Base-by-base conservation (phyloP, 2,329 filamentous ascomycete species). In the Pseudocercospora musae region DNA sequence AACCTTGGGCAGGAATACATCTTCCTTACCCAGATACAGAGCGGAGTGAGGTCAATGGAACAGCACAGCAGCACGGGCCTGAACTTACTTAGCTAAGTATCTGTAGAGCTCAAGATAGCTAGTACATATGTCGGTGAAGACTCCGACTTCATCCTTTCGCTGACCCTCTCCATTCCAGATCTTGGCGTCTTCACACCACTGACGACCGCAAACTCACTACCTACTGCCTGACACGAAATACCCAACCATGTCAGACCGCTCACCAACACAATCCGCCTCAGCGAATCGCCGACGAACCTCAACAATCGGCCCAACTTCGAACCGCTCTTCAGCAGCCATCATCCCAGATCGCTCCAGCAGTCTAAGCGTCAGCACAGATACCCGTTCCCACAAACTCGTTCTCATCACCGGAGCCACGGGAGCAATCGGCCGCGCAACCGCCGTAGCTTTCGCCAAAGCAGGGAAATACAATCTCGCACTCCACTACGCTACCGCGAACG, bases 361-460 rank as follows among this genome's bases (percentile, higher is more conserved):
- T 54, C 52, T 54, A 27, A 40, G 52, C 10, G 49, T 46, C 31
- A 52, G 25, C 2, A 21, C 61, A 3, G 52, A 58, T 27, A 63
- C 58, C 13, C 23, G 37, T 3, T 21, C n/a, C 25, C 58, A 63
- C 33, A 44, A 48, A 7, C 52, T 63, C 49, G 61, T 73, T 25
- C 74, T 81, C 33, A 73, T 81, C 27, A 79, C 77, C 0, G 78
- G 78, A 10, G 76, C 76, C 8, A 79, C 78, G 20, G 79, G 78
- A 20, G 66, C 78, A 18, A 81, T 81, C 21, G 79, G 79, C 5
- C 72, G 71, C 57, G 77, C 79, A 2, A 80, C 79, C 21, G 75
- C 74, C 50, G 71, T 73, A 0, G 68, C 75, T 10, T 73, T 82
- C 5, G 78, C 79, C 1, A 69, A 67, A 23, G 72, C 76, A 18